Evolutionary conservation across 192 early-diverging fungal species (phyloP).

Genomic region (Coemansia sp.): DNA sequence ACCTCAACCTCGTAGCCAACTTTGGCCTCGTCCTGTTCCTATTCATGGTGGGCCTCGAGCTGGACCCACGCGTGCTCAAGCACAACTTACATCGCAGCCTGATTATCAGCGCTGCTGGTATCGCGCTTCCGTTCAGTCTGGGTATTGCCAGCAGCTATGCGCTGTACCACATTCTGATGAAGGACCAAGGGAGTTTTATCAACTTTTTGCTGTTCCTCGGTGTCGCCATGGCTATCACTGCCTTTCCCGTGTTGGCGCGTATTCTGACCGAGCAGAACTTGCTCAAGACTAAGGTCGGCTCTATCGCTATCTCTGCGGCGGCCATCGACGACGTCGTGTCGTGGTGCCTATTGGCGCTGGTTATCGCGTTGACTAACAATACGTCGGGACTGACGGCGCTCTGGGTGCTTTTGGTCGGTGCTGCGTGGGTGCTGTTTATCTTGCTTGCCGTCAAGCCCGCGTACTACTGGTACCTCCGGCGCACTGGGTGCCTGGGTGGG

Average conservation of each 20-base stretch:
- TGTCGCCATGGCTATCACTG: slow-evolving; percentile 92
- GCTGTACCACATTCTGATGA: slow-evolving; percentile 63
- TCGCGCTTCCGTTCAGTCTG: slow-evolving; percentile 79
- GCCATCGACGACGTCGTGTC: slow-evolving; percentile 87
- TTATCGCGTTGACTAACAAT: slow-evolving; percentile 86
- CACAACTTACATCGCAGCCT: slow-evolving; percentile 61
- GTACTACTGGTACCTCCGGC: slow-evolving; percentile 37
- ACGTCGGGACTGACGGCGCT: slow-evolving; percentile 70
- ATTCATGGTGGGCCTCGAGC: slow-evolving; percentile 87
- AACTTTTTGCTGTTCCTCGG: slow-evolving; percentile 86
- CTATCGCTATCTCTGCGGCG: slow-evolving; percentile 83
- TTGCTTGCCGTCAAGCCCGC: slow-evolving; percentile 71
- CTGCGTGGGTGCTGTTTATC: slow-evolving; percentile 75
- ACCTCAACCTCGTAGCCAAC: slow-evolving; percentile 80
- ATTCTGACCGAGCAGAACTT: slow-evolving; percentile 90
- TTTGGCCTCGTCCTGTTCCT: slow-evolving; percentile 89
- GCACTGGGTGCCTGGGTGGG: slow-evolving; percentile 38
- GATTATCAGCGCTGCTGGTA: slow-evolving; percentile 78
- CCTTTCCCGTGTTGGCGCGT: slow-evolving; percentile 94
- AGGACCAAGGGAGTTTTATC: slow-evolving; percentile 58
- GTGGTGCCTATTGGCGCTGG: slow-evolving; percentile 84
- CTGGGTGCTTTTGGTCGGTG: slow-evolving; percentile 77
- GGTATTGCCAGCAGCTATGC: slow-evolving; percentile 77
- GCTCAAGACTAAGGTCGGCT: slow-evolving; percentile 78
- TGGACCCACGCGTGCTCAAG: slow-evolving; percentile 68